Evolutionary conservation across 2,329 filamentous ascomycete genomes (phyloP), one percentile per base, ranked within the genome.

Genomic region (Chalaropsis ovoidea): DNA sequence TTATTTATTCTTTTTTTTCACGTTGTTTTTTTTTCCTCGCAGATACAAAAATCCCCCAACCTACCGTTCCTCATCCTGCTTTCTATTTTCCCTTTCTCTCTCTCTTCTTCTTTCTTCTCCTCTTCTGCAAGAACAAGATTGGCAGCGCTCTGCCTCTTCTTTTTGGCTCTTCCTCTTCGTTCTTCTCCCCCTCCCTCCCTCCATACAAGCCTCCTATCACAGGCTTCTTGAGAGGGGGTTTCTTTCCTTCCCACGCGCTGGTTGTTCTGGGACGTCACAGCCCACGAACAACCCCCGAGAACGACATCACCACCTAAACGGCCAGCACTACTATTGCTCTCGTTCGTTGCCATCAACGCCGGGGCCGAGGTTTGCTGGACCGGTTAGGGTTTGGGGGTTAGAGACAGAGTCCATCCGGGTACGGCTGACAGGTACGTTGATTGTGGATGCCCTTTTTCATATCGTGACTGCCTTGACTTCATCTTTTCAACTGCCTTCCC

Each of bases 131-230:
- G 42, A 49, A 61, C 56, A 65, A 65, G 11, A 47, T 54, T 62
- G 64, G 63, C 45, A 63, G 63, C 62, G 19, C 56, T 68, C 61
- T 65, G 62, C 39, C 62, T 67, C 43, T 43, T 68, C 65, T 64
- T 65, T 62, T 56, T 70, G 69, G 67, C 65, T 70, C 61, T 65
- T 65, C 68, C 56, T 65, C 67, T 67, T 70, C 66, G 63, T 66
- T 63, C 67, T 62, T 65, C 63, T 49, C 45, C 66, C 64, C 63
- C 62, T 58, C 64, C 13, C 24, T 54, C 47, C 22, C 49, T 31
- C 49, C 47, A 52, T 56, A 45, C 22, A 43, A 17, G 62, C 45
- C n/a, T 62, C 42, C 1, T 17, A 45, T 39, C 27, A 1, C 54
- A 35, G 54, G 39, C 39, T 49, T 47, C 31, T 47, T 62, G 45